Percentiles rank a stretch among this genome's conserved stretches.
These are phyloP conservation scores for Hypoxylon sp. DNA, from an alignment of 2,329 filamentous ascomycete species.

Conservation along the genomic window DNA sequence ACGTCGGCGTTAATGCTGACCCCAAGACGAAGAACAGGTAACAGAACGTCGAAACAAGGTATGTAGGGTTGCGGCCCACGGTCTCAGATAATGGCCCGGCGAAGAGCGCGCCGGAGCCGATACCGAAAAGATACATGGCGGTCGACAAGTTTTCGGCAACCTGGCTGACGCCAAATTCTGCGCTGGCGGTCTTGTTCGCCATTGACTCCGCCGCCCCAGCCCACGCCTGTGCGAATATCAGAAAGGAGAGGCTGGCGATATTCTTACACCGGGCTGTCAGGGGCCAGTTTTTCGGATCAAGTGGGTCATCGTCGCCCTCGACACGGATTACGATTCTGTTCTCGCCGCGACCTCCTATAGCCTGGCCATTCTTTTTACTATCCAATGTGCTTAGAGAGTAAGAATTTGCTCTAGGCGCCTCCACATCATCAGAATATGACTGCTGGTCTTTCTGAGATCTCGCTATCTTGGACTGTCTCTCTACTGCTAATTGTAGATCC, in stretches of 20 bases:
- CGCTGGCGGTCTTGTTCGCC: conserved; percentile 58
- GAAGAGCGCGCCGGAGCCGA: conserved; percentile 64
- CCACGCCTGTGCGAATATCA: conserved; percentile 64
- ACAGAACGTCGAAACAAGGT: conserved; percentile 61
- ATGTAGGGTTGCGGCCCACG: conserved; percentile 64
- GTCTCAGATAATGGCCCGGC: conserved; percentile 66
- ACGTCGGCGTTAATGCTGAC: conserved; percentile 62
- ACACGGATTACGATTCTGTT: conserved; percentile 52
- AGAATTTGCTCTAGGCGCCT: conserved; percentile 4
- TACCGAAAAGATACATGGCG: conserved; percentile 63
- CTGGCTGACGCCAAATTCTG: conserved; percentile 61
- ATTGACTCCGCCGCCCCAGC: conserved; percentile 66
- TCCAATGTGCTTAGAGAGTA: neutral
- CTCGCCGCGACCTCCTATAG: neutral
- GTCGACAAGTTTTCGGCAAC: conserved; percentile 62
- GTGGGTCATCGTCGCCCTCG: conserved; percentile 57
- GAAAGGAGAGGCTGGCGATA: conserved; percentile 56
- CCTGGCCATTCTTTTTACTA: neutral
- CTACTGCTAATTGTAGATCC: conserved; percentile 5
- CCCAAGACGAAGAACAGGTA: conserved; percentile 67
- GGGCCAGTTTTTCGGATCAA: conserved; percentile 64
- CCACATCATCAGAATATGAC: neutral
- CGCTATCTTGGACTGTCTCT: neutral
- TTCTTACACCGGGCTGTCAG: conserved; percentile 51
- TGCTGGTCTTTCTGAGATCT: conserved; percentile 7